phyloP scores from a whole-genome alignment of 768 basidiomycete species.

The Scleroderma citrinum region DNA sequence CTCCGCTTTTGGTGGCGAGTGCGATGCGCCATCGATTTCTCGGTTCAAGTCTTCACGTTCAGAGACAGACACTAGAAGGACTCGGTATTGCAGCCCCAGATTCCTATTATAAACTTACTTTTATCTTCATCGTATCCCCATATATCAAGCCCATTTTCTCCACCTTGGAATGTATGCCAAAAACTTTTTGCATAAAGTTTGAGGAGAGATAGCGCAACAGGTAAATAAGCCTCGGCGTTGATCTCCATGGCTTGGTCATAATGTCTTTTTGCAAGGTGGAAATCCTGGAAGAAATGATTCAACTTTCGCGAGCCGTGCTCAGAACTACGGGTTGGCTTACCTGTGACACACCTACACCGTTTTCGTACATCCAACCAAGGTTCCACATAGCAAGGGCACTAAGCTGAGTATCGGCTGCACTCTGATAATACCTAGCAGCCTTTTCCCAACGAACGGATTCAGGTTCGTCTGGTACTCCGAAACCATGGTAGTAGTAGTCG shows the following conservation, averaged over 20 bases:
- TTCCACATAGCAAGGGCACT: slow-evolving; percentile 98
- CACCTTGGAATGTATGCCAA: slow-evolving; percentile 76
- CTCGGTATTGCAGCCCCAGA: slow-evolving; percentile 5
- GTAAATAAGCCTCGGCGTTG: slow-evolving; percentile 84
- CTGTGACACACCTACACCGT: slow-evolving; percentile 86
- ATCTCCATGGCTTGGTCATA: slow-evolving; percentile 89
- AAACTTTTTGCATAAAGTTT: slow-evolving; percentile 80
- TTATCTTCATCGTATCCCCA: slow-evolving; percentile 57
- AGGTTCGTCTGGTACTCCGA: slow-evolving; percentile 69
- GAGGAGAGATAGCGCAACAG: slow-evolving; percentile 74
- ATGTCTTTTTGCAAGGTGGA: slow-evolving; percentile 92
- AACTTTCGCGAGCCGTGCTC: neutral
- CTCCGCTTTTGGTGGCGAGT: neutral
- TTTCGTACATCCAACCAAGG: slow-evolving; percentile 99
- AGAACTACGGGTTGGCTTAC: slow-evolving; percentile 32
- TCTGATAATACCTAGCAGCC: slow-evolving; percentile 90
- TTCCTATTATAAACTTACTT: slow-evolving; percentile 7
- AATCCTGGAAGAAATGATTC: slow-evolving; percentile 52
- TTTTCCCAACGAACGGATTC: slow-evolving; percentile 70
- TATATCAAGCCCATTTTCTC: slow-evolving; percentile 59
- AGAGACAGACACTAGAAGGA: slow-evolving; percentile 15
- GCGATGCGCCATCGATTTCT: slow-evolving; percentile 21
- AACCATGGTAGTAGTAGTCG: slow-evolving; percentile 92
- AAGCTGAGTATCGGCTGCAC: slow-evolving; percentile 86
- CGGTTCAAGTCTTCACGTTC: slow-evolving; percentile 16